These are phyloP conservation scores for Trichoderma sp. DNA, from an alignment of 2,329 filamentous ascomycete species.

Conservation along the genomic window DNA sequence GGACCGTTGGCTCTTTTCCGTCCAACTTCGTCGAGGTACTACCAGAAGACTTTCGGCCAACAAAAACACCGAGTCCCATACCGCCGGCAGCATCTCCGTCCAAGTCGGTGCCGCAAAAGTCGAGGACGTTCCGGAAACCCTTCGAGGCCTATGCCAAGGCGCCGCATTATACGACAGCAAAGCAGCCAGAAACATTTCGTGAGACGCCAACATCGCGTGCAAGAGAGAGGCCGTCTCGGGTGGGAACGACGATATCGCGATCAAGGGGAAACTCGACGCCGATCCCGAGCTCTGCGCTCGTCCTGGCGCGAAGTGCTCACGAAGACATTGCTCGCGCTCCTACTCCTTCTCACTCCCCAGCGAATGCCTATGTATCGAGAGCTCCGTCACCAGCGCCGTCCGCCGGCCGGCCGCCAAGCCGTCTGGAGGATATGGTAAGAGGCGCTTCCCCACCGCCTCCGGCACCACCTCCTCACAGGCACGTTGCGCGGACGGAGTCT, in stretches of 20 bases:
- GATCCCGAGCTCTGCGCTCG: conserved; percentile 33
- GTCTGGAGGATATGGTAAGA: conserved; percentile 38
- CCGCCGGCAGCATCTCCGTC: conserved; percentile 58
- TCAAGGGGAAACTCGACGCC: conserved; percentile 29
- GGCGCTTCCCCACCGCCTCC: conserved; percentile 73
- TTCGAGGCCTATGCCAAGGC: conserved; percentile 69
- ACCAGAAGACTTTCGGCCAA: conserved; percentile 80
- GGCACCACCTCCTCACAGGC: conserved; percentile 80
- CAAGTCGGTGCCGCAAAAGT: conserved; percentile 59
- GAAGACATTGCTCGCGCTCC: conserved; percentile 31
- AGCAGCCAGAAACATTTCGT: conserved; percentile 60
- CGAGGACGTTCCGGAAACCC: conserved; percentile 65
- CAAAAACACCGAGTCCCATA: conserved; percentile 63
- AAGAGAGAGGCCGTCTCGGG: conserved; percentile 34
- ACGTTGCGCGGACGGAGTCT: conserved; percentile 47
- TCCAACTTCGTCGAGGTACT: conserved; percentile 97
- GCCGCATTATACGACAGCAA: conserved; percentile 65
- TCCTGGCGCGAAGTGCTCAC: conserved; percentile 36
- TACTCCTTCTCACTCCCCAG: conserved; percentile 32
- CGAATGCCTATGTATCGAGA: conserved; percentile 38
- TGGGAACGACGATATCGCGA: conserved; percentile 33
- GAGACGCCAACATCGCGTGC: conserved; percentile 48
- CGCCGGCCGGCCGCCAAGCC: conserved; percentile 34
- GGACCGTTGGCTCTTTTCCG: conserved; percentile 89
- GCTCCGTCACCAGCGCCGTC: conserved; percentile 38